Conservation (phyloP, 2,329 filamentous ascomycete genomes). For the Epichloe gansuensis region DNA sequence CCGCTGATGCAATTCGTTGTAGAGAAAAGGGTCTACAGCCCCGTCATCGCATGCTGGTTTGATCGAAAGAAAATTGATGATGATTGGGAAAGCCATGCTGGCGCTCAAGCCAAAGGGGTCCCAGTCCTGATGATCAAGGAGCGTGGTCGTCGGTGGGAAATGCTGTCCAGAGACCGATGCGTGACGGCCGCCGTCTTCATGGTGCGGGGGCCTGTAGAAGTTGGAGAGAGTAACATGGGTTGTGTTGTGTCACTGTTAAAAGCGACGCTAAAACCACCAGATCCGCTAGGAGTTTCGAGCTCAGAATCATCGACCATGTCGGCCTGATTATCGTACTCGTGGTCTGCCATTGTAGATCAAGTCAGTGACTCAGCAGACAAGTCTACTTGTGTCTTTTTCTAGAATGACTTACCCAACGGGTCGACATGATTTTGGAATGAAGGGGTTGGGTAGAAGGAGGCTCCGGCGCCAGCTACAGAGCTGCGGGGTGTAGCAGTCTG, state of each 20-base stretch:
- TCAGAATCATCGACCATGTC: conserved; percentile 80
- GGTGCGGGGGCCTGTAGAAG: conserved; percentile 25
- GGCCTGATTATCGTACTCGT: conserved; percentile 87
- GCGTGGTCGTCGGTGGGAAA: conserved; percentile 53
- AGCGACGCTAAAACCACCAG: conserved; percentile 50
- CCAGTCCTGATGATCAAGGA: conserved; percentile 75
- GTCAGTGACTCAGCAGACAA: conserved; percentile 43
- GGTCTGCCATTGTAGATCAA: conserved; percentile 61
- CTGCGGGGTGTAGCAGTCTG: conserved; percentile 23
- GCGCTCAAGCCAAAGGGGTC: conserved; percentile 89
- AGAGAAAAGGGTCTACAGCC: neutral
- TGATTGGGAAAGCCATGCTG: conserved; percentile 91
- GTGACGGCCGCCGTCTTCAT: conserved; percentile 26
- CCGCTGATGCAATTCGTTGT: neutral
- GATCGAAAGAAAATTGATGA: conserved; percentile 65
- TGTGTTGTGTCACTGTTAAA: conserved; percentile 37
- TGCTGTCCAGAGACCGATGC: conserved; percentile 17
- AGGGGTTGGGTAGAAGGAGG: conserved; percentile 66
- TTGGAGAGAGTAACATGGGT: conserved; percentile 29
- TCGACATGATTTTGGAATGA: conserved; percentile 86
- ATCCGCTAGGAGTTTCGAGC: conserved; percentile 52
- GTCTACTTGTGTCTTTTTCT: conserved; percentile 28
- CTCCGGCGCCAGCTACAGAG: conserved; percentile 25
- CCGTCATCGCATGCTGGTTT: conserved; percentile 37
- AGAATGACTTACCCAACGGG: conserved; percentile 74